Evolutionary conservation across 441 rosid species (phyloP).

Genomic region (Brassica hybrid): DNA sequence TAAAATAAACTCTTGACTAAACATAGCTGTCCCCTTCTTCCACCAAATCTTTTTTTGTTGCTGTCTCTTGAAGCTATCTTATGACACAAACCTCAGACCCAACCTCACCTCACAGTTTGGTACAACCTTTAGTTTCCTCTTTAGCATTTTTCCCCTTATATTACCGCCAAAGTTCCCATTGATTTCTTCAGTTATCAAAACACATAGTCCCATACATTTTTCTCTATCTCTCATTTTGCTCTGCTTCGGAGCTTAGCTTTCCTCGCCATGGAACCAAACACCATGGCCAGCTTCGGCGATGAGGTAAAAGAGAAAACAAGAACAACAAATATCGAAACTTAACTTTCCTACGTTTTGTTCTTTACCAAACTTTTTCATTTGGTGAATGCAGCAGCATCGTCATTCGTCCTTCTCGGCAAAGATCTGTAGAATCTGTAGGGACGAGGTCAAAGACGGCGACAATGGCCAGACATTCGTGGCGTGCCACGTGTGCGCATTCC

Average conservation of each 20-base stretch:
- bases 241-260: slow-evolving; percentile 25
- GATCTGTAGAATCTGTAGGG: slow-evolving; percentile 74
- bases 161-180: slow-evolving; percentile 32
- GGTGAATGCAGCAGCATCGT: slow-evolving; percentile 49
- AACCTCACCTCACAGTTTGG: slow-evolving; percentile 89
- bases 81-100: slow-evolving; percentile 57
- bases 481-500: slow-evolving; percentile 75
- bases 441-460: slow-evolving; percentile 61
- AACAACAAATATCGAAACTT: background rate
- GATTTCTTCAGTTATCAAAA: slow-evolving; percentile 29
- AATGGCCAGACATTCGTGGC: slow-evolving; percentile 71
- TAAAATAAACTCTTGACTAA: slow-evolving; percentile 8
- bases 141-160: slow-evolving; percentile 13
- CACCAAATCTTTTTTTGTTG: slow-evolving; percentile 43
- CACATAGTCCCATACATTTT: slow-evolving; percentile 23
- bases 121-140: slow-evolving; percentile 45
- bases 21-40: slow-evolving; percentile 42
- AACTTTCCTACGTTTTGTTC: slow-evolving; percentile 30
- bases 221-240: slow-evolving; percentile 12
- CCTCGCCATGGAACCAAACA: slow-evolving; percentile 50
- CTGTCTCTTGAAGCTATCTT: slow-evolving; percentile 47
- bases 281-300: slow-evolving; percentile 62
- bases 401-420: slow-evolving; percentile 52
- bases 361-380: slow-evolving; percentile 21
- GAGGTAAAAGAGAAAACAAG: slow-evolving; percentile 33